Percentiles rank a stretch among this genome's conserved stretches.
Conservation (phyloP, 352 stramenopile genomes). For the Pythium dissimile region DNA sequence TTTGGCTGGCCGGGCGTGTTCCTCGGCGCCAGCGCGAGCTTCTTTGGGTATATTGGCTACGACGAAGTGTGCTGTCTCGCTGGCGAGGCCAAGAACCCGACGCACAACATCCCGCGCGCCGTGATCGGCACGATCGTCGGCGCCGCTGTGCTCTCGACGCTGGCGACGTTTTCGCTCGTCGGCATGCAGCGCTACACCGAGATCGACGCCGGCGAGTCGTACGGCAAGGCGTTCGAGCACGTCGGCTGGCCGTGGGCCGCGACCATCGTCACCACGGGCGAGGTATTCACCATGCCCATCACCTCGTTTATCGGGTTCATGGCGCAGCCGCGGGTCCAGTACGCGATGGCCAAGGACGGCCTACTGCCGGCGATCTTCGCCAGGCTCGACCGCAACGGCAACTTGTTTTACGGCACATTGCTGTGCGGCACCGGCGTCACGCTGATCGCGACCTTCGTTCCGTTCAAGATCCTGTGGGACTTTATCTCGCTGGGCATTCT, state of each 20-base stretch:
- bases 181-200: conserved; percentile 89
- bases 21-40: conserved; percentile 88
- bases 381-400: conserved; percentile 58
- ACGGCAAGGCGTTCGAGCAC: conserved; percentile 71
- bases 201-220: conserved; percentile 72
- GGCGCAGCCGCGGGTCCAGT: conserved; percentile 89
- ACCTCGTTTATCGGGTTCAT: conserved; percentile 95
- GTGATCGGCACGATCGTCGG: conserved; percentile 89
- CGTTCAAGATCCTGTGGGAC: conserved; percentile 86
- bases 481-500: conserved; percentile 91
- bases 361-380: conserved; percentile 89
- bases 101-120: conserved; percentile 81
- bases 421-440: conserved; percentile 49
- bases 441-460: conserved; percentile 67
- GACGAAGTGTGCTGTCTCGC: conserved; percentile 95
- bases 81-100: conserved; percentile 83
- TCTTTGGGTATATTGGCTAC: conserved; percentile 97
- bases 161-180: conserved; percentile 90
- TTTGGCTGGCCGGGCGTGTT: conserved; percentile 84
- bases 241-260: conserved; percentile 62
- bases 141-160: conserved; percentile 72
- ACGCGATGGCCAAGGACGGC: conserved; percentile 92
- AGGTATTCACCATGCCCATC: conserved; percentile 94
- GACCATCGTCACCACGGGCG: conserved; percentile 86
- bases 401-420: conserved; percentile 68